phyloP scores from a whole-genome alignment of 495 filamentous ascomycete species.

The Tricharina praecox region DNA sequence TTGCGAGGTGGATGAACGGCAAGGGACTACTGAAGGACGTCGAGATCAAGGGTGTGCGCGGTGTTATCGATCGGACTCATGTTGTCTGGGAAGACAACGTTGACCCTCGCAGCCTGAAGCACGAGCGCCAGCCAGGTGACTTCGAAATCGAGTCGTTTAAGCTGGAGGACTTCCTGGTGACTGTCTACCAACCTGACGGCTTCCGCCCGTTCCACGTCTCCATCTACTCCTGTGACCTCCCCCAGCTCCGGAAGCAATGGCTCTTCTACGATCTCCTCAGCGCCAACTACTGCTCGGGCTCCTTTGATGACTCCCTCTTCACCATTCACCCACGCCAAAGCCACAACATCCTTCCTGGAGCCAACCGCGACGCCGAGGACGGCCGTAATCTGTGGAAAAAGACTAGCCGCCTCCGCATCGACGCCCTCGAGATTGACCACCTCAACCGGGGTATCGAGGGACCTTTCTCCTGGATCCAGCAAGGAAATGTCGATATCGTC shows the following conservation, averaged over 20 bases:
- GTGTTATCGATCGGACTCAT: constrained; percentile 78
- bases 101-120: constrained; percentile 73
- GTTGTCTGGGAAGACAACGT: constrained; percentile 56
- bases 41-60: constrained; percentile 85
- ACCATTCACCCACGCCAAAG: constrained; percentile 90
- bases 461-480: constrained; percentile 92
- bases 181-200: constrained; percentile 71
- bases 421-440: constrained; percentile 87
- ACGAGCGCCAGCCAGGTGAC: constrained; percentile 78
- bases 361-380: constrained; percentile 34
- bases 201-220: constrained; percentile 90
- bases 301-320: constrained; percentile 87
- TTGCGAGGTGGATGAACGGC: constrained; percentile 93
- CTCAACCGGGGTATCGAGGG: constrained; percentile 86
- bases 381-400: constrained; percentile 84
- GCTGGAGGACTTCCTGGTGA: constrained; percentile 82
- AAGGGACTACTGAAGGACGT: constrained; percentile 84
- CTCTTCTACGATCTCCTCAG: constrained; percentile 94
- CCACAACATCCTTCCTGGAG: constrained; percentile 42
- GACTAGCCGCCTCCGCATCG: constrained; percentile 74
- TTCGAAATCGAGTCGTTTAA: constrained; percentile 95
- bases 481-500: constrained; percentile 90
- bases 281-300: constrained; percentile 88
- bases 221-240: constrained; percentile 87
- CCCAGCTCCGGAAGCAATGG: constrained; percentile 85